Percentiles rank a stretch among this genome's conserved stretches.
Evolutionary conservation across 2,329 filamentous ascomycete genomes (phyloP).

Genomic region (Exutisphaerella laricina): DNA sequence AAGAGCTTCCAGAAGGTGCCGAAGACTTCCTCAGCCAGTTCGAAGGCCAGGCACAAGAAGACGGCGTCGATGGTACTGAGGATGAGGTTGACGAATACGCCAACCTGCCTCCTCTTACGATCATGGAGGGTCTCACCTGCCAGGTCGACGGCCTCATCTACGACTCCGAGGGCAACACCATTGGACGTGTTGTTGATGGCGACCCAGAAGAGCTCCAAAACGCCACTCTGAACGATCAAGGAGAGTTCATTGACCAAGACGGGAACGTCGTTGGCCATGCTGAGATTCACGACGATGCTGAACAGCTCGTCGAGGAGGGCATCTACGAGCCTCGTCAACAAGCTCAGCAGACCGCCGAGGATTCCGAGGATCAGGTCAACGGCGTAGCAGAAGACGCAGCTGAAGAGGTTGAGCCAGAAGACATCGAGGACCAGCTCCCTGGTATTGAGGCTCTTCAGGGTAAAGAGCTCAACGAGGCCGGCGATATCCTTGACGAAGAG

Average conservation of each 20-base stretch:
- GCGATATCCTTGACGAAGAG: slow-evolving; percentile 45
- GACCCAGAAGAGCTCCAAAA: slow-evolving; percentile 46
- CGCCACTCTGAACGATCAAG: slow-evolving; percentile 47
- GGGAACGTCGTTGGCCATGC: slow-evolving; percentile 51
- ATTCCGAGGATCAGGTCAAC: slow-evolving; percentile 27
- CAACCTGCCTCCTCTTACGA: slow-evolving; percentile 41
- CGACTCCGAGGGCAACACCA: slow-evolving; percentile 47
- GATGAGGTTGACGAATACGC: slow-evolving; percentile 26
- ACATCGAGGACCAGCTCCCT: slow-evolving; percentile 46
- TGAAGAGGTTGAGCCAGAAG: slow-evolving; percentile 26
- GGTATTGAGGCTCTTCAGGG: slow-evolving; percentile 49
- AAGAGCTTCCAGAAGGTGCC: slow-evolving; percentile 33
- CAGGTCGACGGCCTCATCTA: slow-evolving; percentile 45
- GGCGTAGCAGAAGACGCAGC: slow-evolving; percentile 29
- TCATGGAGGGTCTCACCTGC: slow-evolving; percentile 45
- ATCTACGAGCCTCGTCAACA: slow-evolving; percentile 39
- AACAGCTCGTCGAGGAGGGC: slow-evolving; percentile 42
- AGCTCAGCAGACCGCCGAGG: slow-evolving; percentile 38
- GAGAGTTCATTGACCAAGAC: slow-evolving; percentile 51
- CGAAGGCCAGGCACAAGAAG: slow-evolving; percentile 20
- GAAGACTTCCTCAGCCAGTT: slow-evolving; percentile 31
- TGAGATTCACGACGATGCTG: slow-evolving; percentile 44
- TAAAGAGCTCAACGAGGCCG: slow-evolving; percentile 47
- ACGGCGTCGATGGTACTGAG: slow-evolving; percentile 28
- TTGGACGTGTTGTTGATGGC: slow-evolving; percentile 45